Conservation (phyloP, 495 filamentous ascomycete genomes). For the Hypoxylon lenormandii region DNA sequence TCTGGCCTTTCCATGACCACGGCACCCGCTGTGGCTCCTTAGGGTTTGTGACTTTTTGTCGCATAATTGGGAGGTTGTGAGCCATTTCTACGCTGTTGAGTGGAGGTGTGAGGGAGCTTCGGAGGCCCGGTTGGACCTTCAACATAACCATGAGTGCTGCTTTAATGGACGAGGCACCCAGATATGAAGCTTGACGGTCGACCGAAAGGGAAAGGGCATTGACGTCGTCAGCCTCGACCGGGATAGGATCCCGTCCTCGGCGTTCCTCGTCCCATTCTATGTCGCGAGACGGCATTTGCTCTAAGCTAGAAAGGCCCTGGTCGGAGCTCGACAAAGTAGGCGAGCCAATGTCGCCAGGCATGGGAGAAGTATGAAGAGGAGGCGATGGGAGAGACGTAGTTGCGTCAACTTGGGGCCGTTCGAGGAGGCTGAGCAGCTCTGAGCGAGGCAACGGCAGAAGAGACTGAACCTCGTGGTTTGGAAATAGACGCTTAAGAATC, state of each 20-base stretch:
- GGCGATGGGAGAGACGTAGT: conserved; percentile 59
- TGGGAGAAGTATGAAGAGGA: conserved; percentile 58
- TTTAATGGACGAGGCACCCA: conserved; percentile 85
- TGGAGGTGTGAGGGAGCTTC: conserved; percentile 67
- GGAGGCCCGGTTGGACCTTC: conserved; percentile 74
- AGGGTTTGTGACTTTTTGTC: conserved; percentile 57
- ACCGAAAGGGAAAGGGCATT: conserved; percentile 81
- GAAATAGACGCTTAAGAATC: conserved; percentile 67
- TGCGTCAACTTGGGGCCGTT: conserved; percentile 57
- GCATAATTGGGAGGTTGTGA: conserved; percentile 61
- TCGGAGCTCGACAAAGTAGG: conserved; percentile 58
- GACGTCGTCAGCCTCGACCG: conserved; percentile 81
- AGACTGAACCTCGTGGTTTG: conserved; percentile 64
- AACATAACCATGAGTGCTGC: conserved; percentile 84
- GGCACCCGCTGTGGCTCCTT: conserved; percentile 67
- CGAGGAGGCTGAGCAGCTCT: conserved; percentile 65
- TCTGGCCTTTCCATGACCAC: conserved; percentile 71
- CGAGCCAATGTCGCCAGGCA: conserved; percentile 59
- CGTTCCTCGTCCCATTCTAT: conserved; percentile 71
- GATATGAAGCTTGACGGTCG: conserved; percentile 77
- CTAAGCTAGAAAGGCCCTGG: conserved; percentile 61
- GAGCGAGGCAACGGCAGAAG: conserved; percentile 64
- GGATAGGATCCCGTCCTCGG: conserved; percentile 68
- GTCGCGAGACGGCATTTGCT: conserved; percentile 66
- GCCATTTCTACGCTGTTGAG: conserved; percentile 62